These are phyloP conservation scores for Talaromyces sp. DNA, from an alignment of 2,329 filamentous ascomycete genomes.

Conservation along the genomic window DNA sequence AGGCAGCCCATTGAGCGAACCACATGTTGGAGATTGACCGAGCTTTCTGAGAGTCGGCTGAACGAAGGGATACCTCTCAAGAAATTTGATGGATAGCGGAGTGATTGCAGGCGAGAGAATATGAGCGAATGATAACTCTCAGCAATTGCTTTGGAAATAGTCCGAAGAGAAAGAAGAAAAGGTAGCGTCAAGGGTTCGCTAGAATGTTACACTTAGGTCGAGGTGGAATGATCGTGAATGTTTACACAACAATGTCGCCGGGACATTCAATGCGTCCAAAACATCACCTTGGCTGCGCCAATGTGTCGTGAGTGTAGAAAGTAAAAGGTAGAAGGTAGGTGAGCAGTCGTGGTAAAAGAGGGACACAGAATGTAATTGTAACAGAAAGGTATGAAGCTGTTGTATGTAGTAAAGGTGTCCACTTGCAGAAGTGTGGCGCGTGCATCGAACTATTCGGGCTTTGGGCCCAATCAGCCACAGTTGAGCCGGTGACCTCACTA, in stretches of 20 bases:
- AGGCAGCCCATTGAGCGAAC: constrained; percentile 18
- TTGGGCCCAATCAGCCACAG: constrained; percentile 5
- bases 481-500: constrained; percentile 2
- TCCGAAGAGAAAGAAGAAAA: neutral
- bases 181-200: neutral
- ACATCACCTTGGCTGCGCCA: neutral
- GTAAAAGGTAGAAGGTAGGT: neutral
- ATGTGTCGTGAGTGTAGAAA: neutral
- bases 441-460: neutral
- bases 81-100: neutral
- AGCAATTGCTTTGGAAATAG: neutral
- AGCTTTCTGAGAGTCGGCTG: neutral
- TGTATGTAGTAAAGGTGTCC: constrained; percentile 2
- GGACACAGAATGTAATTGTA: neutral
- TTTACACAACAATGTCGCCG: constrained; percentile 17
- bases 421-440: constrained; percentile 5
- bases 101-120: neutral
- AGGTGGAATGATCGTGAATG: constrained; percentile 1
- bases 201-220: neutral
- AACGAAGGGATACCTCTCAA: neutral
- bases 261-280: constrained; percentile 14
- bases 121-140: neutral
- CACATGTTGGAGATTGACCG: constrained; percentile 9
- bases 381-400: neutral
- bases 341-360: neutral